Base-by-base conservation (phyloP, 352 stramenopile species). In the Phytophthora crassamura region DNA sequence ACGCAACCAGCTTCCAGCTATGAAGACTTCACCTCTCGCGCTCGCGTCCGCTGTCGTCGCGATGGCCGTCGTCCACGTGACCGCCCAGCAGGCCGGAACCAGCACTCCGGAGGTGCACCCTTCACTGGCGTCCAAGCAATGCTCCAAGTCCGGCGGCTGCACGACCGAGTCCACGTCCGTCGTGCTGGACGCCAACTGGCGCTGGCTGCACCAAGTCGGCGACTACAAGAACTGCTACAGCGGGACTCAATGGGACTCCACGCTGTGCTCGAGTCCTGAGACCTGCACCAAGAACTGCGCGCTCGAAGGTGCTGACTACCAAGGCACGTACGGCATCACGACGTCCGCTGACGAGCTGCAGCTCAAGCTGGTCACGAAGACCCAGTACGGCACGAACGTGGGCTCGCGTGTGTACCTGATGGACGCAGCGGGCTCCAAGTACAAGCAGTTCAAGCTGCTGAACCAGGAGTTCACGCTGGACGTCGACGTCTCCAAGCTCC, bases 111-210 rank as follows among this genome's bases (percentile, higher is more conserved):
- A 91, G 63, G 65, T 80, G 5, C 83, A 91, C 45, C 83, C 83
- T 15, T 64, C 81, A 20, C 54, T 90, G 15, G 18, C 67, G 1
- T 81, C 79, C 11, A 65, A 84, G 50, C 57, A 67, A 41, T 90
- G 84, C 64, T 77, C 81, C 10, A 69, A 67, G 34, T 20, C 54
- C 0, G 64, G 53, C 8, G 80, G 80, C 2, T 92, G 84, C 34
- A 60, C 71, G 16, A 65, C 59, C 2, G 73, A 84, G 33, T 25
- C 61, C 5, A 90, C 77, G 18, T 87, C 80, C 16, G 55, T 92
- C 47, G 84, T 92, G 49, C 62, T 92, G 25, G 84, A 92, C 66
- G 75, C 81, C 50, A 90, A 90, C 63, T 89, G 84, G 81, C 81
- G 84, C 59, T 90, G 81, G 84, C 57, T 88, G 34, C 82, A 89